Evolutionary conservation across 2,329 filamentous ascomycete genomes (phyloP), one percentile per base, ranked within the genome.

Genomic region (Ophiostoma novo-ulmi): DNA sequence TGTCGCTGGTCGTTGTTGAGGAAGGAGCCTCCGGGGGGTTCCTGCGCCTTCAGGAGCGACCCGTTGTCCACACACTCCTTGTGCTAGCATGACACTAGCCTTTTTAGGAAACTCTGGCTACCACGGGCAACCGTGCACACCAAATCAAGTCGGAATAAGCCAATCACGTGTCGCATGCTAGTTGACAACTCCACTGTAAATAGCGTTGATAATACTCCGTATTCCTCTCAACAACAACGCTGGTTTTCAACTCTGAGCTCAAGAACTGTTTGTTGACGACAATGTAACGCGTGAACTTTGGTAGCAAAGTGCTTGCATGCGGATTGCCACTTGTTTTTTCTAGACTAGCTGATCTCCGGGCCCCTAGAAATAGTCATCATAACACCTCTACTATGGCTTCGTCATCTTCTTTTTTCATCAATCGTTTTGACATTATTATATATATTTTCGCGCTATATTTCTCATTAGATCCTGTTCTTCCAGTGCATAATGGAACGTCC

Each of bases 121-220:
- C 72, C 71, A 75, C 71, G 72, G 73, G 75, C 74, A 76, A 76
- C 75, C 74, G 75, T 74, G 74, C 75, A 66, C 66, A 48, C 63
- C 38, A 70, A 66, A 52, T 14, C 22, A 61, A 5, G 35, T 14
- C 14, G n/a, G 20, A 14, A 22, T 48, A 44, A 31, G 68, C 69
- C 71, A 72, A 72, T 71, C 69, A 72, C 31, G 36, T 39, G 20
- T 48, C 17, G 13, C 13, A 22, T 22, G n/a, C 26, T 2, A 36
- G 31, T 22, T 22, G 13, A 11, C 7, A 55, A 68, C 26, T 11
- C 66, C 66, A 68, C 66, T 68, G 26, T 68, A n/a, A 67, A 67
- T 36, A 65, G 35, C 22, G 35, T 22, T 39, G 63, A 39, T n/a
- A 65, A 65, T 13, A 22, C 36, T 63, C 26, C 55, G 58, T 63